A percentile compares a stretch with the other conserved stretches of the same genome.
phyloP scores from a whole-genome alignment of 192 early-diverging fungal species.

The Geranomyces variabilis region DNA sequence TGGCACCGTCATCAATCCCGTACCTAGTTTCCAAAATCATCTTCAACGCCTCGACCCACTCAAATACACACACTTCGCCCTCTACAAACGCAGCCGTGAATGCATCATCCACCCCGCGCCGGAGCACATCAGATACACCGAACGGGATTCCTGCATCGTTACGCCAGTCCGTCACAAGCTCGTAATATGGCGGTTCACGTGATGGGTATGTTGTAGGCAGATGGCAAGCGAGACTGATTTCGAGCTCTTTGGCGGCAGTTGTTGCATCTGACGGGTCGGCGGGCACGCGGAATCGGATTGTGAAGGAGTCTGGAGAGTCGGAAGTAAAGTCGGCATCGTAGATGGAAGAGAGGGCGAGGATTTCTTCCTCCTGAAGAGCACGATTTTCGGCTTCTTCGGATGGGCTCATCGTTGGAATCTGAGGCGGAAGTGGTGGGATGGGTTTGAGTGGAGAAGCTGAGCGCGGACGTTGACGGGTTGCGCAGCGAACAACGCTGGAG shows the following conservation, averaged over 20 bases:
- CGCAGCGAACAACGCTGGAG: no score
- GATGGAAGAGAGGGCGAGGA: conserved; percentile 34
- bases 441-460: no score
- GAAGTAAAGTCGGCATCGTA: conserved; percentile 30
- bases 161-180: conserved; percentile 15
- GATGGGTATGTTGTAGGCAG: conserved; percentile 35
- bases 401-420: neutral
- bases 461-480: no score
- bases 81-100: conserved; percentile 60
- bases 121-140: conserved; percentile 5
- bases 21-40: conserved; percentile 27
- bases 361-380: conserved; percentile 35
- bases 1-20: neutral
- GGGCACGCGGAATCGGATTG: conserved; percentile 10
- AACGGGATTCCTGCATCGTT: conserved; percentile 14
- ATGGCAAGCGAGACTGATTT: conserved; percentile 20
- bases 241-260: no score
- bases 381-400: conserved; percentile 8
- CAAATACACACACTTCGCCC: conserved; percentile 68
- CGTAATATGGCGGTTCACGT: conserved; percentile 26
- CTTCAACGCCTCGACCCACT: conserved; percentile 66
- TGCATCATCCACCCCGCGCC: conserved; percentile 43
- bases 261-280: neutral
- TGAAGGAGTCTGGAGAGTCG: neutral
- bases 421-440: no score